Evolutionary conservation across 805 yeast species (phyloP).

Genomic region (Metschnikowia henanensis): DNA sequence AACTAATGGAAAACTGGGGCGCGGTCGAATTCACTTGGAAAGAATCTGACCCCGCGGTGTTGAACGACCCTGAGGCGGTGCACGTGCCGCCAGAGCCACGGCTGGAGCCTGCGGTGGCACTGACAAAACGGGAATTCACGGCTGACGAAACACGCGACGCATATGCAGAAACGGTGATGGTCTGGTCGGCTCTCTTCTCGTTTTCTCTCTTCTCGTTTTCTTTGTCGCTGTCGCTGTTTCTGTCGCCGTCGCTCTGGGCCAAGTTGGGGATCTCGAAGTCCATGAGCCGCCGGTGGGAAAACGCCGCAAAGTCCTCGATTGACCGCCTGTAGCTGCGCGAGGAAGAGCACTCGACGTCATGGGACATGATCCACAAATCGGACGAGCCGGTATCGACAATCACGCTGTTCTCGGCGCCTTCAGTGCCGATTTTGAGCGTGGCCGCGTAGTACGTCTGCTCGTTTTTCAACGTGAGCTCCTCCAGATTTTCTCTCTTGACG

Average conservation of each 20-base stretch:
- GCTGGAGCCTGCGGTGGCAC: too few relatives aligned
- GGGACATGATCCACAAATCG: constrained; percentile 39
- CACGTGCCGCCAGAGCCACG: constrained; percentile 35
- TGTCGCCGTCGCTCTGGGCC: not conserved
- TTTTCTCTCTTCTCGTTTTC: too few relatives aligned
- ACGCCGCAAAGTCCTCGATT: not conserved
- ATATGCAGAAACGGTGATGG: too few relatives aligned
- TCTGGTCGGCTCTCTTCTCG: too few relatives aligned
- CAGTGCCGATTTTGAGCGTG: constrained; percentile 11
- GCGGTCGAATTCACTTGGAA: constrained; percentile 42
- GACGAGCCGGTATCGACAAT: constrained; percentile 44
- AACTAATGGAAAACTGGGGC: constrained; percentile 39
- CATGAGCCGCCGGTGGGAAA: not conserved
- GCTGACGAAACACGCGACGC: too few relatives aligned
- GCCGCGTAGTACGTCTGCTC: not conserved
- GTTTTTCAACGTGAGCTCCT: not conserved
- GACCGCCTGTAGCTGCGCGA: not conserved
- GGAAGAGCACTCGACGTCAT: not conserved
- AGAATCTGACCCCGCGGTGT: constrained; percentile 35
- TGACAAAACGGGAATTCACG: too few relatives aligned
- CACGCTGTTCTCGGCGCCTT: constrained; percentile 21
- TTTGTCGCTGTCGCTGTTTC: not conserved
- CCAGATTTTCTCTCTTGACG: constrained; percentile 1
- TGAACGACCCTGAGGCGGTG: constrained; percentile 48
- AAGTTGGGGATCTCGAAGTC: not conserved